phyloP scores from a whole-genome alignment of 768 basidiomycete species.

The Lyophyllum atratum region DNA sequence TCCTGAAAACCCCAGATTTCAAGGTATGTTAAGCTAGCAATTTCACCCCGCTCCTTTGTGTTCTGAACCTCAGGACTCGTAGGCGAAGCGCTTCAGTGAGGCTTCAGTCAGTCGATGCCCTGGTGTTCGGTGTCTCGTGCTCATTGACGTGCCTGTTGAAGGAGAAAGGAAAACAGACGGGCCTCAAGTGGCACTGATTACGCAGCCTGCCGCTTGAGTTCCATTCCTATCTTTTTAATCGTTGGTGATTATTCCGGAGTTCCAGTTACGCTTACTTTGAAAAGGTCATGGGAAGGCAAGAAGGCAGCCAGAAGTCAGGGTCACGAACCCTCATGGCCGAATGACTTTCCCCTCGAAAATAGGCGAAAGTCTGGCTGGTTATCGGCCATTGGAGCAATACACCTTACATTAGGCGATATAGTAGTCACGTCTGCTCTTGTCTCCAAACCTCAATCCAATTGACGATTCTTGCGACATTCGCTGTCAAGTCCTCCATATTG shows the following conservation, averaged over 20 bases:
- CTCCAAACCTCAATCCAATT: constrained; percentile 85
- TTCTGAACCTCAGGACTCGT: too few species aligned
- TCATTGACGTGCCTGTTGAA: constrained; percentile 34
- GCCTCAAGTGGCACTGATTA: constrained; percentile 45
- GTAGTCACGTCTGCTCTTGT: constrained; percentile 32
- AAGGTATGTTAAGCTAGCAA: constrained; percentile 51
- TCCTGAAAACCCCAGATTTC: constrained; percentile 42
- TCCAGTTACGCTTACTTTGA: constrained; percentile 50
- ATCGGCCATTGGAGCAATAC: background rate
- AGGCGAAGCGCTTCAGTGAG: too few species aligned
- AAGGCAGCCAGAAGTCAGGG: constrained; percentile 39
- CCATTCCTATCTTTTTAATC: background rate
- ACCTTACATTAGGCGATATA: background rate
- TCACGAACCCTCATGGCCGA: constrained; percentile 31
- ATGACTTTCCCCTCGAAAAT: constrained; percentile 31
- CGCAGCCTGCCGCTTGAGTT: constrained; percentile 36
- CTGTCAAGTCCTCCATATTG: constrained; percentile 75
- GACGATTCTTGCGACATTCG: constrained; percentile 85
- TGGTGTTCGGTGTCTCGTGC: background rate
- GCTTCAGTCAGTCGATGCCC: constrained; percentile 40
- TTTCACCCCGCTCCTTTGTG: constrained; percentile 29
- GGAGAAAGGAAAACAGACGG: constrained; percentile 35
- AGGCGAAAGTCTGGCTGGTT: constrained; percentile 21
- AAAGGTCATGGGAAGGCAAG: constrained; percentile 49
- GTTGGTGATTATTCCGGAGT: background rate